phyloP scores from a whole-genome alignment of 2,329 filamentous ascomycete species.

The Dothistroma pini region DNA sequence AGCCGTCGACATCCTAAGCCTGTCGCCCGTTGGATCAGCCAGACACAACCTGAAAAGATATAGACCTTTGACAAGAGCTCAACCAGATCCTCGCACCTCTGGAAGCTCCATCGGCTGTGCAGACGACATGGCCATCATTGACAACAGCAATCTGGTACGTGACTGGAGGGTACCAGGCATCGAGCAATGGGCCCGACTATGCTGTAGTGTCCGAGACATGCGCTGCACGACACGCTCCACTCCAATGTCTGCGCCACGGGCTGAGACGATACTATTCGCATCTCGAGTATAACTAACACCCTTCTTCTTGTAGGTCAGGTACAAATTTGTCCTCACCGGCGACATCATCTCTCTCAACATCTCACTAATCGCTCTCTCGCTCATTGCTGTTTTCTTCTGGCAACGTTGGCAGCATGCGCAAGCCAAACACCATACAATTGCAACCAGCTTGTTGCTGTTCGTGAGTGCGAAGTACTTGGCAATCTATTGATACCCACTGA shows the following conservation, averaged over 20 bases:
- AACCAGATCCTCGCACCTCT: too few species aligned
- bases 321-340: conserved; percentile 8
- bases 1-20: too few species aligned
- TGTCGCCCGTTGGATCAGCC: too few species aligned
- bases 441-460: background rate
- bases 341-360: conserved; percentile 11
- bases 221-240: background rate
- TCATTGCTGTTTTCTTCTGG: conserved; percentile 14
- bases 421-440: background rate
- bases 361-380: conserved; percentile 13
- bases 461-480: background rate
- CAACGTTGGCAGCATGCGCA: conserved; percentile 1
- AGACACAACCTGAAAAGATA: too few species aligned
- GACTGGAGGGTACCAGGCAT: background rate
- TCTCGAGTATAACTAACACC: background rate
- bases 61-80: too few species aligned
- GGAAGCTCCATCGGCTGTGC: too few species aligned
- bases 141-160: conserved; percentile 6
- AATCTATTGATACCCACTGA: background rate
- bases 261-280: background rate
- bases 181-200: background rate
- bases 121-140: conserved; percentile 9
- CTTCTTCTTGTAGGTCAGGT: conserved; percentile 27
- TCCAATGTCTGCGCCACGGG: background rate
- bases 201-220: background rate